Conservation (phyloP, 768 basidiomycete species). For the Dentipellis fragilis region DNA sequence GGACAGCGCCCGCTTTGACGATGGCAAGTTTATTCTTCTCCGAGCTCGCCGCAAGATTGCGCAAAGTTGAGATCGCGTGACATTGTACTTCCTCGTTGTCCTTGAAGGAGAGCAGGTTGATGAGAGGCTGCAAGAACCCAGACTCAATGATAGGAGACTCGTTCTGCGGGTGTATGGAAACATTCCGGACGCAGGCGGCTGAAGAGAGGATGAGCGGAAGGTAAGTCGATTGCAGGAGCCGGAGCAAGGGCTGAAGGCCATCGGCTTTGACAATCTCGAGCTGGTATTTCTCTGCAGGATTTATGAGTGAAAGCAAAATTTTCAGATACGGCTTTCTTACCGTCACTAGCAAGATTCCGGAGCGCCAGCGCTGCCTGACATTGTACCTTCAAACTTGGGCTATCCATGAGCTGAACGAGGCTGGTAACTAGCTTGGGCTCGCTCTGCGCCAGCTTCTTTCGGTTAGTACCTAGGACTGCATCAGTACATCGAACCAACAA, state of each 20-base stretch:
- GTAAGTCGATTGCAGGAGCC: slow-evolving; percentile 92
- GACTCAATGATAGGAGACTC: slow-evolving; percentile 99
- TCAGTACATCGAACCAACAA: neutral
- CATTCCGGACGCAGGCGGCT: slow-evolving; percentile 97
- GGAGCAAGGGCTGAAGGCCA: slow-evolving; percentile 83
- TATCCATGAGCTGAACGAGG: slow-evolving; percentile 93
- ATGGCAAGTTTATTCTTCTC: slow-evolving; percentile 99
- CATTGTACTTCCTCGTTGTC: slow-evolving; percentile 99
- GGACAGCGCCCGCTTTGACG: slow-evolving; percentile 93
- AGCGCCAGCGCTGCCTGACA: slow-evolving; percentile 96
- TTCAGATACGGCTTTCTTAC: slow-evolving; percentile 30
- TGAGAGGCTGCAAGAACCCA: slow-evolving; percentile 91
- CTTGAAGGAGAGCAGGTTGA: slow-evolving; percentile 93
- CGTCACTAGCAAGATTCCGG: slow-evolving; percentile 94
- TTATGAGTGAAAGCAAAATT: neutral
- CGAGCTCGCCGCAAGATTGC: slow-evolving; percentile 92
- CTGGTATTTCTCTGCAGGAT: slow-evolving; percentile 86
- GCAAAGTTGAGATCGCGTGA: slow-evolving; percentile 93
- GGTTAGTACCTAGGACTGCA: slow-evolving; percentile 51
- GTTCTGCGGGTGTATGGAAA: slow-evolving; percentile 97
- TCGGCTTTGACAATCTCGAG: slow-evolving; percentile 96
- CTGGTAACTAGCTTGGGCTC: slow-evolving; percentile 94
- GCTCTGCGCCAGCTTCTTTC: slow-evolving; percentile 88
- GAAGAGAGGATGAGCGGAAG: slow-evolving; percentile 96
- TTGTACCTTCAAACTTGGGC: slow-evolving; percentile 94